phyloP scores from a whole-genome alignment of 179 eudicot species.

The Sideroxylon spinosum region DNA sequence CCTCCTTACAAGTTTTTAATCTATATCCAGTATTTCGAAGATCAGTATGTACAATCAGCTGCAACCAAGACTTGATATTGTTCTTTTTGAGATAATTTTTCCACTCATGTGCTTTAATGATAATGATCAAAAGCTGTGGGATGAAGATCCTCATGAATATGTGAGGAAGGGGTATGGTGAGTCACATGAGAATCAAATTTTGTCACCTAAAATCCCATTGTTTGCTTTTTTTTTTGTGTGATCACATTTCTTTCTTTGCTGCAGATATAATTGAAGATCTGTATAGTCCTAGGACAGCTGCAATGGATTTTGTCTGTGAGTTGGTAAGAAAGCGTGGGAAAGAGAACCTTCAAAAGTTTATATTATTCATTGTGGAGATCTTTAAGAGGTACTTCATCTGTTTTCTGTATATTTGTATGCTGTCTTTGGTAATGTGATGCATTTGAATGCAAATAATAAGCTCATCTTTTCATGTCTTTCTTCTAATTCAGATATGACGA shows the following conservation, averaged over 20 bases:
- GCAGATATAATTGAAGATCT: constrained; percentile 97
- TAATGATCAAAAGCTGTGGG: constrained; percentile 94
- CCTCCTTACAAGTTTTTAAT: too few relatives aligned
- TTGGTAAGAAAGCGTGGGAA: constrained; percentile 93
- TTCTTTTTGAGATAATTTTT: constrained; percentile 89
- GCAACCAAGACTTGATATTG: constrained; percentile 80
- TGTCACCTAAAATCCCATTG: too few relatives aligned
- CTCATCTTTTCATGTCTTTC: constrained; percentile 6
- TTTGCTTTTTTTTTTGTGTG: background rate
- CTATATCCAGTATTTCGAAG: constrained; percentile 72
- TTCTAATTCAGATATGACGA: constrained; percentile 62
- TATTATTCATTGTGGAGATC: constrained; percentile 81
- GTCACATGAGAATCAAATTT: constrained; percentile 17
- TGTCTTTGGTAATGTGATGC: background rate
- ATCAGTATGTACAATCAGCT: constrained; percentile 78
- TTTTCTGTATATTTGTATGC: background rate
- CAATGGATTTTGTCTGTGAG: constrained; percentile 99
- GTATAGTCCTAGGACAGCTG: constrained; percentile 97
- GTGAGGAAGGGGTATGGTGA: constrained; percentile 98
- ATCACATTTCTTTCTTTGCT: constrained; percentile 10
- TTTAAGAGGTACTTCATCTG: constrained; percentile 61
- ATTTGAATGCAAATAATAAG: background rate
- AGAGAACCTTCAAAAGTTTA: constrained; percentile 88
- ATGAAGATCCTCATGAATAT: constrained; percentile 99
- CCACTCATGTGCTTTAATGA: constrained; percentile 99